Conservation (phyloP, 495 filamentous ascomycete genomes). For the Zalerion maritima region DNA sequence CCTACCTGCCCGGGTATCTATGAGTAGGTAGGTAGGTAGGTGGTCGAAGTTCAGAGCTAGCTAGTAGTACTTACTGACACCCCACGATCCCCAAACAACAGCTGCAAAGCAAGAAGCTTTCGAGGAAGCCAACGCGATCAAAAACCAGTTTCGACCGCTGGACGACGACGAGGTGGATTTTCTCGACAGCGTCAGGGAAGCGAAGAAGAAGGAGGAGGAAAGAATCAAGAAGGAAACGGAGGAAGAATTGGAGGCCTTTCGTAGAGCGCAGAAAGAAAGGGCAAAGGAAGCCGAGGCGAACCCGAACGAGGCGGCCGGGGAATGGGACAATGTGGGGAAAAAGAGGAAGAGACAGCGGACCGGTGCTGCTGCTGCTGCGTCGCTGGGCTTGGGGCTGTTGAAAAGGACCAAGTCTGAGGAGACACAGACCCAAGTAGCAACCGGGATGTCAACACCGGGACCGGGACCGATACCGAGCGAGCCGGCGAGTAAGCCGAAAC, state of each 20-base stretch:
- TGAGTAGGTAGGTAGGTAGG: too few species aligned
- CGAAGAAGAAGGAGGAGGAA: constrained; percentile 55
- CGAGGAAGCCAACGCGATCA: constrained; percentile 72
- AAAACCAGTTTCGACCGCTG: constrained; percentile 87
- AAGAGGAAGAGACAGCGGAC: too few species aligned
- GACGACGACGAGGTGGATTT: constrained; percentile 94
- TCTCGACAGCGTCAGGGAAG: constrained; percentile 61
- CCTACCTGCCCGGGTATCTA: not conserved
- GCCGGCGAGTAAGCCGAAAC: too few species aligned
- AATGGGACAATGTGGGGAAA: too few species aligned
- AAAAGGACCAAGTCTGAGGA: too few species aligned
- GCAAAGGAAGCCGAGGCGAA: too few species aligned
- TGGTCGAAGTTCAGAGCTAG: constrained; percentile 2
- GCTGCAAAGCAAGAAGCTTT: constrained; percentile 94
- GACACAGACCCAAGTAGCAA: too few species aligned
- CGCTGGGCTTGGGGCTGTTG: too few species aligned
- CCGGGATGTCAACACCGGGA: too few species aligned
- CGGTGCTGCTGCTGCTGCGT: too few species aligned
- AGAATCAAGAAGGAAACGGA: constrained; percentile 58
- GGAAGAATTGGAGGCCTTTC: constrained; percentile 56
- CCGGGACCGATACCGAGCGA: too few species aligned
- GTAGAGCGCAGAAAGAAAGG: constrained; percentile 50
- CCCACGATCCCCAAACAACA: constrained; percentile 17
- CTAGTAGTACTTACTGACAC: not conserved
- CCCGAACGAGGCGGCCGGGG: too few species aligned